Conservation (phyloP, 2,329 filamentous ascomycete species). For the Hypoxylon rubiginosum region DNA sequence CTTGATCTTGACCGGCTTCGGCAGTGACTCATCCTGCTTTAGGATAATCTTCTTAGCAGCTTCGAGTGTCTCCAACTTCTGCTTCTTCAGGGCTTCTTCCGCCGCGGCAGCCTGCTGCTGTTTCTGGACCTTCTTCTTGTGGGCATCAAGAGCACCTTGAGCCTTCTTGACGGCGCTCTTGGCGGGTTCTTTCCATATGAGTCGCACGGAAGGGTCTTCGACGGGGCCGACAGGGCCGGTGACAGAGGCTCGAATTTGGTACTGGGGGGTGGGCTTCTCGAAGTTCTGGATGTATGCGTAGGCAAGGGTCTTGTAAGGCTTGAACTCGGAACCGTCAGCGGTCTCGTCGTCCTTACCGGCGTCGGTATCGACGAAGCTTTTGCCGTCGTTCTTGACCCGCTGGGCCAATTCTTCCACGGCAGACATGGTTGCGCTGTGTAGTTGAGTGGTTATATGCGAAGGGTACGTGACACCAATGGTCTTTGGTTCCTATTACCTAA, state of each 20-base stretch:
- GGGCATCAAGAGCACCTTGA: conserved; percentile 77
- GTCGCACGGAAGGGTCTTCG: conserved; percentile 73
- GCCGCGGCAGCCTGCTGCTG: conserved; percentile 79
- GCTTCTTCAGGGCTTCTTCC: conserved; percentile 79
- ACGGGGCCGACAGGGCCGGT: conserved; percentile 71
- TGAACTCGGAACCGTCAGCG: conserved; percentile 76
- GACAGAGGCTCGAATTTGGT: conserved; percentile 76
- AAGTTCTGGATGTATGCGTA: conserved; percentile 81
- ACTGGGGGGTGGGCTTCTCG: conserved; percentile 69
- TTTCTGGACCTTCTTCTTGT: conserved; percentile 88
- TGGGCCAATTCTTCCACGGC: conserved; percentile 65
- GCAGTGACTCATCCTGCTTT: conserved; percentile 79
- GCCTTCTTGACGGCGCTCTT: conserved; percentile 91
- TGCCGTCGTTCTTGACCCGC: conserved; percentile 61
- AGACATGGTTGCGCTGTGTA: conserved; percentile 54
- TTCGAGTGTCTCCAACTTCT: conserved; percentile 77
- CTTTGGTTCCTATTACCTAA: background rate
- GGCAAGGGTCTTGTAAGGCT: conserved; percentile 85
- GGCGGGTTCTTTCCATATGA: conserved; percentile 84
- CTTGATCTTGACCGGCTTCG: conserved; percentile 80
- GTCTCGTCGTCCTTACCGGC: conserved; percentile 77
- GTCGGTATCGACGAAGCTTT: conserved; percentile 85
- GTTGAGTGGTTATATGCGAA: background rate
- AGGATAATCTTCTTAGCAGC: conserved; percentile 84
- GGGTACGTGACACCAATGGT: background rate